These are phyloP conservation scores for Chaetothyriales sp. DNA, from an alignment of 2,329 filamentous ascomycete genomes.

Conservation along the genomic window DNA sequence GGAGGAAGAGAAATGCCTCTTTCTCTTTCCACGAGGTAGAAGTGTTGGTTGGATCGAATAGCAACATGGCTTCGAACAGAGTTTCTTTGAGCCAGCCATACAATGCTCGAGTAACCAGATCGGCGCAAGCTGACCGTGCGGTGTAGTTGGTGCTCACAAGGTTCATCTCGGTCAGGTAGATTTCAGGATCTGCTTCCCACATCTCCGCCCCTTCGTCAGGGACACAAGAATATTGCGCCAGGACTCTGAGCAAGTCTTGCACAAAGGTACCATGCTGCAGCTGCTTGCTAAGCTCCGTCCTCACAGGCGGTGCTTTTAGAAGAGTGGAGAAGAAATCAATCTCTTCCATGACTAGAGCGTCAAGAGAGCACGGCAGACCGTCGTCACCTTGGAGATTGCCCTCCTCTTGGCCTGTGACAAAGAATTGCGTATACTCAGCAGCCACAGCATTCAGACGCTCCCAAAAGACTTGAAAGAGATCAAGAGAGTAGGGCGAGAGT, in stretches of 20 bases:
- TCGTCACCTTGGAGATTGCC: constrained; percentile 74
- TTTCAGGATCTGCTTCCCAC: constrained; percentile 92
- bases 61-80: constrained; percentile 64
- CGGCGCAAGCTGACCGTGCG: constrained; percentile 77
- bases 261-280: constrained; percentile 59
- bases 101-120: constrained; percentile 70
- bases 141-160: constrained; percentile 94
- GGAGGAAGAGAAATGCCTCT: constrained; percentile 69
- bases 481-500: constrained; percentile 65
- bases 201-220: constrained; percentile 83
- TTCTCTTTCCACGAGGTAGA: constrained; percentile 46
- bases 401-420: constrained; percentile 72
- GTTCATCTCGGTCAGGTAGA: constrained; percentile 89
- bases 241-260: constrained; percentile 70
- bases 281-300: constrained; percentile 73
- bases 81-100: constrained; percentile 72
- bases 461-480: constrained; percentile 79
- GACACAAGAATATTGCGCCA: constrained; percentile 75
- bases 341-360: constrained; percentile 86
- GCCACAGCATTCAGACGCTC: constrained; percentile 65
- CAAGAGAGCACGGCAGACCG: constrained; percentile 80
- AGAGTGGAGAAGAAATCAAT: constrained; percentile 89
- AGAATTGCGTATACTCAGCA: constrained; percentile 61
- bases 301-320: constrained; percentile 73
- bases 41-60: constrained; percentile 40